These are phyloP conservation scores for Phlebiopsis flavidoalba DNA, from an alignment of 768 basidiomycete species.

Conservation along the genomic window DNA sequence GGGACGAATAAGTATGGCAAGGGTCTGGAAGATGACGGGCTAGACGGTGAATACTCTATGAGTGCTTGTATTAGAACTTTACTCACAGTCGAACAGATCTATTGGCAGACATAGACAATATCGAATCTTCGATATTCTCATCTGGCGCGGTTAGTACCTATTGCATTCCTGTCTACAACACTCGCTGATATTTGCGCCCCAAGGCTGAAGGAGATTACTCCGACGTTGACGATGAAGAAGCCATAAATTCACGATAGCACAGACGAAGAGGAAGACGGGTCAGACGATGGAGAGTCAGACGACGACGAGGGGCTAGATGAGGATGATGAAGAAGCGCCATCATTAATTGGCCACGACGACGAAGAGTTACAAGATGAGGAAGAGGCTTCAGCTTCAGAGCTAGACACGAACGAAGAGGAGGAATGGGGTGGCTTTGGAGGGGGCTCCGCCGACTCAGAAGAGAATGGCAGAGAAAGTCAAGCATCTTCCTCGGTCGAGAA, in stretches of 20 bases:
- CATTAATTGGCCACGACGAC: constrained; percentile 5
- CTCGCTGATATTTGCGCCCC: background rate
- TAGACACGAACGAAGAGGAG: constrained; percentile 28
- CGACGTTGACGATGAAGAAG: constrained; percentile 22
- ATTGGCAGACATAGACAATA: constrained; percentile 20
- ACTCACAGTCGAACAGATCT: constrained; percentile 18
- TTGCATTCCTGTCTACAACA: background rate
- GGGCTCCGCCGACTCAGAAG: background rate
- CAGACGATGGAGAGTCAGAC: constrained; percentile 10
- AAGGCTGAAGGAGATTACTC: constrained; percentile 9
- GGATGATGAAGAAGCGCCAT: constrained; percentile 20
- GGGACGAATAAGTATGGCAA: constrained; percentile 38
- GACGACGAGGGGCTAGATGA: constrained; percentile 26
- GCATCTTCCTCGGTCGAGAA: background rate
- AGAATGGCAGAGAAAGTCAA: background rate
- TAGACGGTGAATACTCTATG: constrained; percentile 60
- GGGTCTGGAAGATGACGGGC: constrained; percentile 65
- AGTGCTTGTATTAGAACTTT: background rate
- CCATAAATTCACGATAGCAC: constrained; percentile 8
- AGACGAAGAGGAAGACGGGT: constrained; percentile 11
- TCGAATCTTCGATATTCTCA: constrained; percentile 16
- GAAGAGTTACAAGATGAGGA: constrained; percentile 34
- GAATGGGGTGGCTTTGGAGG: constrained; percentile 14
- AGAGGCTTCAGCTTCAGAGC: constrained; percentile 10
- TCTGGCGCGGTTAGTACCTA: background rate